A percentile compares a stretch with the other conserved stretches of the same genome.
Evolutionary conservation across 371 early-diverging fungal genomes (phyloP).

Genomic region (Mortierella sp.): DNA sequence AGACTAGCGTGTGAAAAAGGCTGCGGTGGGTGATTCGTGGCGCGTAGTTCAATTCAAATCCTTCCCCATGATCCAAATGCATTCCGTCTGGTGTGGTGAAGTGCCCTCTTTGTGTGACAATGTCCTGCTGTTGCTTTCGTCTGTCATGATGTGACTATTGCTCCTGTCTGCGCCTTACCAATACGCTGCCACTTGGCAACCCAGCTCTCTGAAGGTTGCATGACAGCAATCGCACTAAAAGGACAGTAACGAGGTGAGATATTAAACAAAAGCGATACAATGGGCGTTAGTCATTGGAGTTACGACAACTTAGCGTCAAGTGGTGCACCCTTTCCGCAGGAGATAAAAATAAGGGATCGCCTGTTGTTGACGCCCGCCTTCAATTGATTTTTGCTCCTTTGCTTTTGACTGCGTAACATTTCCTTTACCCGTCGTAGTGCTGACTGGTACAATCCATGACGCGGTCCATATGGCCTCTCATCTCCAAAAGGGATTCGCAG

Average conservation of each 20-base stretch:
- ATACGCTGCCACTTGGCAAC: conserved; percentile 91
- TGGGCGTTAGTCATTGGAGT: neutral
- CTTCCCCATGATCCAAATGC: neutral
- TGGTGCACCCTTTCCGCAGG: neutral
- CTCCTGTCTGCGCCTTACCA: conserved; percentile 61
- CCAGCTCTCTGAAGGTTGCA: conserved; percentile 90
- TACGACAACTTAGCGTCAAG: neutral
- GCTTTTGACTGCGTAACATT: neutral
- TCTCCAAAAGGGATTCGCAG: conserved; percentile 87
- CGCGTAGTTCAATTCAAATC: neutral
- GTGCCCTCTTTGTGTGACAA: neutral
- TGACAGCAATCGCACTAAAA: conserved; percentile 79
- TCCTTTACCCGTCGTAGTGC: conserved; percentile 88
- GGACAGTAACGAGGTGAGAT: neutral
- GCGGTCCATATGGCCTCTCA: conserved; percentile 80
- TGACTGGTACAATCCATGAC: conserved; percentile 90
- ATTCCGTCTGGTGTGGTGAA: neutral
- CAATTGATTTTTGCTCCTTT: neutral
- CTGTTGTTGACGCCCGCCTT: neutral
- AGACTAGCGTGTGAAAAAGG: neutral
- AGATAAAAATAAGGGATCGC: neutral
- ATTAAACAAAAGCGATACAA: neutral
- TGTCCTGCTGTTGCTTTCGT: neutral
- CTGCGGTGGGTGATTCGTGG: neutral
- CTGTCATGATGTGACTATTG: neutral